phyloP scores from a whole-genome alignment of 2,329 filamentous ascomycete species.

The Ceratocystis eucalypticola region DNA sequence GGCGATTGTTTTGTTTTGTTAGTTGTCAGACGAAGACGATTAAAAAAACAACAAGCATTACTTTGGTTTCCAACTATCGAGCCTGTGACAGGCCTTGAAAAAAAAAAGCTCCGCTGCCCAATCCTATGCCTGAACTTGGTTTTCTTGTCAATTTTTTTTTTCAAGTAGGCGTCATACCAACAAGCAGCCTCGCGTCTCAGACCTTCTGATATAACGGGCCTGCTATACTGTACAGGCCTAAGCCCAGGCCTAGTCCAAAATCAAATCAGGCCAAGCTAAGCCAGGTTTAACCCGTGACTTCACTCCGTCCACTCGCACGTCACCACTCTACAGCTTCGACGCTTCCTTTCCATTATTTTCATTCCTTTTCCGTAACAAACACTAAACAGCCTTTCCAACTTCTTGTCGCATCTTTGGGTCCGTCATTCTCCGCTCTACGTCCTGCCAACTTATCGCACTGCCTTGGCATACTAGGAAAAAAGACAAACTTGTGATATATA shows the following conservation, averaged over 20 bases:
- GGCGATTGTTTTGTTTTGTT: neutral
- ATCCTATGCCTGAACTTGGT: neutral
- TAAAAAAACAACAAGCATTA: neutral
- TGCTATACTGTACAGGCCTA: neutral
- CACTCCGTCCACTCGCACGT: neutral
- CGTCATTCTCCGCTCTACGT: too few species aligned
- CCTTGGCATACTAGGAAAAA: too few species aligned
- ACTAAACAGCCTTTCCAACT: neutral
- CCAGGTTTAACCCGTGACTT: too few species aligned
- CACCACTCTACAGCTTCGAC: neutral
- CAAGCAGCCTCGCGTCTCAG: constrained; percentile 1
- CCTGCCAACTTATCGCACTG: too few species aligned
- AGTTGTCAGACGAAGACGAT: neutral
- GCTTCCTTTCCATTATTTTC: neutral
- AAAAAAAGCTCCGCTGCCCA: neutral
- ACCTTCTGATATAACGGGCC: neutral
- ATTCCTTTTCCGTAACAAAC: neutral
- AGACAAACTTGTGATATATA: too few species aligned
- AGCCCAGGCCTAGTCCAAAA: neutral
- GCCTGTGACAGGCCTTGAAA: neutral
- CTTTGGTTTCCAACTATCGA: neutral
- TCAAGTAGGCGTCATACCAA: neutral
- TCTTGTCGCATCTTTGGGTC: neutral
- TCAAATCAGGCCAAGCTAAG: too few species aligned
- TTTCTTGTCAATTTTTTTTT: neutral